Evolutionary conservation across 129 eudicot genomes (phyloP).

Genomic region (sunflower (Helianthus annuus)): DNA sequence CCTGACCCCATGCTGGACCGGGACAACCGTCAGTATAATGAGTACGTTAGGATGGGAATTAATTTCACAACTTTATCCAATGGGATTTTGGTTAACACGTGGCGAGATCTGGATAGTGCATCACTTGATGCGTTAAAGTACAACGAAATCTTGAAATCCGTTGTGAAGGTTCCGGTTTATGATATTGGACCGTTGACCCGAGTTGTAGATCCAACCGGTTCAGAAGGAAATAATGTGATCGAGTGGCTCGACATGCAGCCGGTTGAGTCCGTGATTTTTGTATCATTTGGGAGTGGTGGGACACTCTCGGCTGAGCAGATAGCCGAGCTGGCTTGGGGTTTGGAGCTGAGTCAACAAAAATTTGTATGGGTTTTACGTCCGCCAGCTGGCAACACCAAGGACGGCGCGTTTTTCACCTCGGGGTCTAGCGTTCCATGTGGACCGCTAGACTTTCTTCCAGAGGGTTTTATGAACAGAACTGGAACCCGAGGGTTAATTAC

Average conservation of each 20-base stretch:
- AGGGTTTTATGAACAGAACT: constrained; percentile 45
- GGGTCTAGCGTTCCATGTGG: not conserved
- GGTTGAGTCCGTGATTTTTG: constrained; percentile 43
- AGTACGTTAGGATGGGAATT: constrained; percentile 36
- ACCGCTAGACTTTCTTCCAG: constrained; percentile 35
- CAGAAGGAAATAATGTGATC: constrained; percentile 15
- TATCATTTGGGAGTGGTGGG: constrained; percentile 59
- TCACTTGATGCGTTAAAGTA: constrained; percentile 35
- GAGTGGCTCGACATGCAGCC: constrained; percentile 66
- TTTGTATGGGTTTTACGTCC: constrained; percentile 54
- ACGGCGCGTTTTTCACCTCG: constrained; percentile 19
- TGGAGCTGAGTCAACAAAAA: constrained; percentile 47
- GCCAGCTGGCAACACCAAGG: constrained; percentile 6
- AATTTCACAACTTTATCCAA: constrained; percentile 29
- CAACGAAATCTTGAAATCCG: constrained; percentile 19
- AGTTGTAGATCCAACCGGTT: constrained; percentile 24
- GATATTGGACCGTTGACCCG: constrained; percentile 59
- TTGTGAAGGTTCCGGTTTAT: constrained; percentile 53
- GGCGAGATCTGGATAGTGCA: constrained; percentile 52
- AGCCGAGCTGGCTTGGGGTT: constrained; percentile 51
- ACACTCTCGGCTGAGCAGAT: constrained; percentile 35
- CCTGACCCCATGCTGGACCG: constrained; percentile 63
- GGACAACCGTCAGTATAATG: constrained; percentile 36
- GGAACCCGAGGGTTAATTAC: constrained; percentile 27
- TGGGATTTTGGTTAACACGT: constrained; percentile 58